Evolutionary conservation across 768 basidiomycete genomes (phyloP).

Genomic region (Omphalotus guepiniiformis): DNA sequence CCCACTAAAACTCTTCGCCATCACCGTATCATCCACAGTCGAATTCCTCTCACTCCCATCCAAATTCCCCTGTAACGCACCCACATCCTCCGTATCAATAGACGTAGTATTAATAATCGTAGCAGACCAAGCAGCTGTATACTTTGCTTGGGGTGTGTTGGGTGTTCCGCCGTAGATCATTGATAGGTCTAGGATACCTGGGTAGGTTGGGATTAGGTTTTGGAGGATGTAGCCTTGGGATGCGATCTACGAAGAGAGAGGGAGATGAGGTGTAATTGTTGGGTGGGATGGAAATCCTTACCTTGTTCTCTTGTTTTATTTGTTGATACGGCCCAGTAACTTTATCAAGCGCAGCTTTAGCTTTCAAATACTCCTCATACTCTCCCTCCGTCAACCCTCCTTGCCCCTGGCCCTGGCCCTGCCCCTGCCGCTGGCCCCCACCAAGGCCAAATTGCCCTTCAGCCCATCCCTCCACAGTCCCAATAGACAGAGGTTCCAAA

Average conservation of each 20-base stretch:
- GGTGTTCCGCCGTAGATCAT: slow-evolving; percentile 3
- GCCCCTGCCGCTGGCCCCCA: background rate
- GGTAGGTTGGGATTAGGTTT: background rate
- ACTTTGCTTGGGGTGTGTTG: background rate
- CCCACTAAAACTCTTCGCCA: too few species aligned
- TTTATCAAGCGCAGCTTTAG: too few species aligned
- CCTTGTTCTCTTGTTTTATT: too few species aligned
- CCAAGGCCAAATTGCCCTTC: too few species aligned
- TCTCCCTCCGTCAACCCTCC: too few species aligned
- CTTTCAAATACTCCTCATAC: too few species aligned
- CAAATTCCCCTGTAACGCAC: background rate
- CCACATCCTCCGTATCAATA: background rate
- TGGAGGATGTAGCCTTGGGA: slow-evolving; percentile 1
- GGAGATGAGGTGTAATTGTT: background rate
- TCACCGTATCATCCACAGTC: background rate
- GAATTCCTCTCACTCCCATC: background rate
- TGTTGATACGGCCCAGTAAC: too few species aligned
- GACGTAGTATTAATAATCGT: slow-evolving; percentile 3
- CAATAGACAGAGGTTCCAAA: background rate
- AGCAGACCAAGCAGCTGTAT: slow-evolving; percentile 2
- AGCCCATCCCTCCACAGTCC: slow-evolving; percentile 4
- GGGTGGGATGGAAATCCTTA: too few species aligned
- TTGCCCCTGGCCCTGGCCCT: too few species aligned
- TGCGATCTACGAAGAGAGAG: background rate
- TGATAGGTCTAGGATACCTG: slow-evolving; percentile 5